These are phyloP conservation scores for Chaetoceros tenuissimus DNA, from an alignment of 108 stramenopile genomes.

Conservation along the genomic window DNA sequence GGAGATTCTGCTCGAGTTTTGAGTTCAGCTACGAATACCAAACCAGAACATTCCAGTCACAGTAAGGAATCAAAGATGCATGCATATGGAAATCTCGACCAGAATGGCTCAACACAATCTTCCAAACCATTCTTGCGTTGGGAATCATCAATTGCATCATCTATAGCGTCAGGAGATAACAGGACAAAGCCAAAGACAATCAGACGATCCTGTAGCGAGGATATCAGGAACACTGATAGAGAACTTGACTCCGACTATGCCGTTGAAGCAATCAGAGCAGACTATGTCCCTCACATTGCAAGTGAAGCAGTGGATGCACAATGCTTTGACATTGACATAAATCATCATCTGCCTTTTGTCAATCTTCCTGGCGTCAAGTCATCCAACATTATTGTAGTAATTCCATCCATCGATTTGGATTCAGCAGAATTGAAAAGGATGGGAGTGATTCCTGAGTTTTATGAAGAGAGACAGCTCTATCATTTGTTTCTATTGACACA, in stretches of 20 bases:
- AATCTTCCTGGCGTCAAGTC: neutral
- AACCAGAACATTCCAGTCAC: no score
- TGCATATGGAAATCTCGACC: no score
- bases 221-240: no score
- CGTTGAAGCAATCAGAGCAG: neutral
- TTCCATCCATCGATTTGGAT: slow-evolving; percentile 30
- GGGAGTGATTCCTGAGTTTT: slow-evolving; percentile 16
- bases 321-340: neutral
- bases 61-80: no score
- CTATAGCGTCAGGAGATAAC: no score
- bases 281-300: neutral
- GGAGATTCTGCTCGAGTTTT: no score
- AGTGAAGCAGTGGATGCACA: neutral
- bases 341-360: neutral
- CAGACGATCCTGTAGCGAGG: neutral
- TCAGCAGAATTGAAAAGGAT: slow-evolving; percentile 12
- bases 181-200: no score
- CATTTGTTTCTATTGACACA: slow-evolving; percentile 14
- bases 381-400: slow-evolving; percentile 16
- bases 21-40: no score
- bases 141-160: no score
- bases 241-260: neutral
- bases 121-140: no score
- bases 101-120: no score
- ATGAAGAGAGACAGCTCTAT: slow-evolving; percentile 27